Evolutionary conservation across 352 stramenopile genomes (phyloP).

Genomic region (Pythium rhizo-oryzae): DNA sequence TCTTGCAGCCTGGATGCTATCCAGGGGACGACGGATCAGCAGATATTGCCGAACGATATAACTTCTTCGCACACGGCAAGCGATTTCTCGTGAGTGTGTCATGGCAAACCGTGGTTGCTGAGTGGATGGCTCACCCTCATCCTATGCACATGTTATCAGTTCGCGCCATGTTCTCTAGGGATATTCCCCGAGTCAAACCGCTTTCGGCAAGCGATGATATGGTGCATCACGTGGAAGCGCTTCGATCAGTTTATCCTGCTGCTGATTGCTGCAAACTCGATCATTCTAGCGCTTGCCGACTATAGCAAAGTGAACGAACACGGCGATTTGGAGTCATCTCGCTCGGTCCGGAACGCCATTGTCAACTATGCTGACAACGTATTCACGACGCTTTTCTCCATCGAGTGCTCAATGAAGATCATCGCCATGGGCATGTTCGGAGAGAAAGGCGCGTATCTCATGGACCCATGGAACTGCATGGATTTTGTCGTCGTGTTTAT

Average conservation of each 20-base stretch:
- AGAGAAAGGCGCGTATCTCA: constrained; percentile 77
- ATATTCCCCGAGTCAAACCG: constrained; percentile 51
- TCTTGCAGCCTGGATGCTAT: constrained; percentile 50
- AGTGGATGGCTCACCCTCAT: neutral
- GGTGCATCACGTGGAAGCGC: constrained; percentile 67
- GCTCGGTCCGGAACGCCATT: constrained; percentile 54
- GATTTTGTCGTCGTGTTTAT: constrained; percentile 91
- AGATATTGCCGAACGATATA: constrained; percentile 60
- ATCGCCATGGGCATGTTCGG: constrained; percentile 80
- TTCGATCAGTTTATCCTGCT: constrained; percentile 88
- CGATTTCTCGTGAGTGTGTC: constrained; percentile 48
- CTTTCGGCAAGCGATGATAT: constrained; percentile 61
- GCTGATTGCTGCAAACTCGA: constrained; percentile 83
- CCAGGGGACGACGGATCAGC: constrained; percentile 52
- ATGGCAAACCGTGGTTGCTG: no score
- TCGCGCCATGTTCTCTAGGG: constrained; percentile 57
- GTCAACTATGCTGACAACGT: constrained; percentile 58
- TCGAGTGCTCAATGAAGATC: constrained; percentile 92
- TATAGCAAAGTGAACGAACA: constrained; percentile 59
- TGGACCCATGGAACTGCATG: constrained; percentile 90
- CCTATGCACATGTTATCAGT: constrained; percentile 28
- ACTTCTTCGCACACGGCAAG: constrained; percentile 65
- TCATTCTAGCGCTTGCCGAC: constrained; percentile 80
- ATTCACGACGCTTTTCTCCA: constrained; percentile 76
- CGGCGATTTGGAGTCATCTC: constrained; percentile 43